Evolutionary conservation across 108 stramenopile species (phyloP).

Genomic region (Halocafeteria seosinensis): DNA sequence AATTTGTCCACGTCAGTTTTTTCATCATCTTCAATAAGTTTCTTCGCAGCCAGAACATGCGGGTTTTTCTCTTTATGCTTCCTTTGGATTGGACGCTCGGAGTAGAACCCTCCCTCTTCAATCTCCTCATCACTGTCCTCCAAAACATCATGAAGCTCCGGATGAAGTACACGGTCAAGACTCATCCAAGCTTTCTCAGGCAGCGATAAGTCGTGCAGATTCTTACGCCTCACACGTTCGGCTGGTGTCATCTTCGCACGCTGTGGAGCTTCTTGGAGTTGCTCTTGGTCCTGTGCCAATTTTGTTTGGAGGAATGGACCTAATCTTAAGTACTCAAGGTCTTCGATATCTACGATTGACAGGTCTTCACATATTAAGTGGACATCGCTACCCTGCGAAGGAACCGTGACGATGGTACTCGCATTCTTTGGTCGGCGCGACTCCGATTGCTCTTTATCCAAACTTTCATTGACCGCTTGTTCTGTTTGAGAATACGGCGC

Average conservation of each 20-base stretch:
- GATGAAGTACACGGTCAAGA: not conserved
- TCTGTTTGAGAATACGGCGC: not conserved
- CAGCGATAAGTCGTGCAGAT: not conserved
- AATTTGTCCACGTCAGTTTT: too few species aligned
- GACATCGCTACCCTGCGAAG: not conserved
- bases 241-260: not conserved
- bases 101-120: too few species aligned
- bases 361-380: not conserved
- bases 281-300: not conserved
- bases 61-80: too few species aligned
- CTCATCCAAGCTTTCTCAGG: not conserved
- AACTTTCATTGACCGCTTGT: not conserved
- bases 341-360: not conserved
- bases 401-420: not conserved
- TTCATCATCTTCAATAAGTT: too few species aligned
- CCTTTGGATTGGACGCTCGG: too few species aligned
- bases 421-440: not conserved
- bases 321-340: not conserved
- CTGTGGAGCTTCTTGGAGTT: not conserved
- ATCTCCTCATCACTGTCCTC: not conserved
- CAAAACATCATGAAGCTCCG: not conserved
- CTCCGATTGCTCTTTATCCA: not conserved
- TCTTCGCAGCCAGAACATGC: too few species aligned
- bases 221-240: not conserved
- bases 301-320: not conserved